A percentile compares a stretch with the other conserved stretches of the same genome.
These are phyloP conservation scores for Solanum pinnatisectum DNA, from an alignment of 257 asterid species.

Conservation along the genomic window DNA sequence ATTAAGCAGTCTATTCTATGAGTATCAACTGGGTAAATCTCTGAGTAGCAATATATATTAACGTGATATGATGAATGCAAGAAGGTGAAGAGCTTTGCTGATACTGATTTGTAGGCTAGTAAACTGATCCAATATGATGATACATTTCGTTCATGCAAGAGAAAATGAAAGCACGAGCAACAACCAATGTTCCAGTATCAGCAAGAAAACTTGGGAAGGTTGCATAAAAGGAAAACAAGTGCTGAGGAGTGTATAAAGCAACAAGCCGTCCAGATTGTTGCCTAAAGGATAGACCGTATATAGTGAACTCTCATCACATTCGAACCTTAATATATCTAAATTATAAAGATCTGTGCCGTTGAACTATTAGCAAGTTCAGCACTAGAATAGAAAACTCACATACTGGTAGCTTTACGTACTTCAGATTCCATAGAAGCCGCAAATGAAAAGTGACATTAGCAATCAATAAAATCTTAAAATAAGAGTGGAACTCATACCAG, in stretches of 20 bases:
- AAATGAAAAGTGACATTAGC: not conserved
- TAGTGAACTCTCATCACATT: not conserved
- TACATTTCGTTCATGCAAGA: not conserved
- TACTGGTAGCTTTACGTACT: not conserved
- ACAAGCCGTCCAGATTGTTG: not conserved
- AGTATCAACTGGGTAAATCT: not conserved
- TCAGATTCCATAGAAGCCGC: not conserved
- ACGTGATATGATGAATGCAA: not conserved
- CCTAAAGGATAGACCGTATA: not conserved
- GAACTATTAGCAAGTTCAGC: not conserved
- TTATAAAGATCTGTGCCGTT: not conserved
- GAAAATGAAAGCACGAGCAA: not conserved
- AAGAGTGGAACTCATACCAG: slow-evolving; percentile 50
- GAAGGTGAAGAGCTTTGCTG: not conserved
- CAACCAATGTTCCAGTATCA: not conserved
- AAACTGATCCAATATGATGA: not conserved
- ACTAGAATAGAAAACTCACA: not conserved
- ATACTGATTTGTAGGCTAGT: not conserved
- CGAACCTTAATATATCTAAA: not conserved
- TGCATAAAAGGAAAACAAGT: not conserved
- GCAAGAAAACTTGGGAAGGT: not conserved
- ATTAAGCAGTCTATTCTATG: not conserved
- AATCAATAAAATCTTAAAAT: not conserved
- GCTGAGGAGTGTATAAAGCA: not conserved
- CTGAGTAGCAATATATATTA: not conserved